These are phyloP conservation scores for Cryphonectria radicalis DNA, from an alignment of 2,329 filamentous ascomycete species.

Conservation along the genomic window DNA sequence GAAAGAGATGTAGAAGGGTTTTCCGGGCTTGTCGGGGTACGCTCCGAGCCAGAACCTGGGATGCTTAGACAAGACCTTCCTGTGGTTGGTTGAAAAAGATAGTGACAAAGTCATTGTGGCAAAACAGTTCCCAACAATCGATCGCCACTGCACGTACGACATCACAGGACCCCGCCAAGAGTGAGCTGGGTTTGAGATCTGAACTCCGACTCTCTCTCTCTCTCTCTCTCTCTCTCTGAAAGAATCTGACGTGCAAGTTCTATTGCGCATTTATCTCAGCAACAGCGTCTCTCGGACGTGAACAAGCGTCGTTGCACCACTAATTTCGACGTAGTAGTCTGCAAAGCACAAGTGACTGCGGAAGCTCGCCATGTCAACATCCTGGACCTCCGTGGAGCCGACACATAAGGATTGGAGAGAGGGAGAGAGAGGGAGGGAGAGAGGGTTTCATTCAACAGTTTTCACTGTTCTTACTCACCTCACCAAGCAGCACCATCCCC, in stretches of 20 bases:
- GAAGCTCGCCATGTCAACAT: background rate
- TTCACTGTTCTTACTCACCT: background rate
- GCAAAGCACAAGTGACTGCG: background rate
- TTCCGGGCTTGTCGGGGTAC: background rate
- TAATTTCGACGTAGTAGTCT: background rate
- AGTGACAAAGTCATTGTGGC: background rate
- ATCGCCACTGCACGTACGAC: constrained; percentile 3
- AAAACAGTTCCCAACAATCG: background rate
- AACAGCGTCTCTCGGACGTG: background rate
- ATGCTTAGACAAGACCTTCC: background rate
- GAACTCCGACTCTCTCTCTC: background rate
- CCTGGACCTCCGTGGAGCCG: background rate
- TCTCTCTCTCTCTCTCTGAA: too few species aligned
- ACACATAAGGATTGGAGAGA: background rate
- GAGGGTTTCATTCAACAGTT: background rate
- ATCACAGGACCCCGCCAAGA: background rate
- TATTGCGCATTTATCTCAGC: background rate
- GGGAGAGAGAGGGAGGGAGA: background rate
- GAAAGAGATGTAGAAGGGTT: background rate
- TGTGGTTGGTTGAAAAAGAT: background rate
- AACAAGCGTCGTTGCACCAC: background rate
- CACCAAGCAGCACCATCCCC: background rate
- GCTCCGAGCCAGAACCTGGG: background rate
- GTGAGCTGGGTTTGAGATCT: background rate
- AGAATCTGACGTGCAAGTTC: background rate